These are phyloP conservation scores for Trypanosoma melophagium DNA, from an alignment of 208 protist species.

Conservation along the genomic window DNA sequence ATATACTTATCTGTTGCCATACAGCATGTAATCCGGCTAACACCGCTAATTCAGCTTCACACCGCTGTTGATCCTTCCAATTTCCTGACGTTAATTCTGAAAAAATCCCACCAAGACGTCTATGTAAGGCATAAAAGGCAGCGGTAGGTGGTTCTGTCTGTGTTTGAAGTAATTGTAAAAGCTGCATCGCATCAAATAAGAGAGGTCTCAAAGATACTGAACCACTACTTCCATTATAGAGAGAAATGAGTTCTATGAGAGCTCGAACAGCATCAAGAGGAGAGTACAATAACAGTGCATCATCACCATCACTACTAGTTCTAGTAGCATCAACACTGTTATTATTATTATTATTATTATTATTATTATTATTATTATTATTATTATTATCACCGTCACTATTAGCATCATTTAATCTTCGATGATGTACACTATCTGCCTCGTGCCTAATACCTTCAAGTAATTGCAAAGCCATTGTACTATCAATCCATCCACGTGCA, in stretches of 20 bases:
- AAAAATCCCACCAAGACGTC: constrained; percentile 4
- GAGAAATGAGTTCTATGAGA: constrained; percentile 21
- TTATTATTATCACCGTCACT: too few species aligned
- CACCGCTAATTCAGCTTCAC: constrained; percentile 20
- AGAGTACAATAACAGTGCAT: not conserved
- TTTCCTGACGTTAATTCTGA: not conserved
- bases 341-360: not conserved
- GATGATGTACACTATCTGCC: not conserved
- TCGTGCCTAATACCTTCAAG: constrained; percentile 3
- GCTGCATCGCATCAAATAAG: constrained; percentile 11
- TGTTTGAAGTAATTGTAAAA: constrained; percentile 19
- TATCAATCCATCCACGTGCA: constrained; percentile 24
- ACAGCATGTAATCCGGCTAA: constrained; percentile 44
- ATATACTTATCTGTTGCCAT: constrained; percentile 51
- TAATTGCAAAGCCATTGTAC: constrained; percentile 18
- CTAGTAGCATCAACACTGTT: not conserved
- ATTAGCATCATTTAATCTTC: not conserved
- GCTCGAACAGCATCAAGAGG: constrained; percentile 1
- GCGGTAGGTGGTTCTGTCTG: constrained; percentile 13
- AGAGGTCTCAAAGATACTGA: not conserved
- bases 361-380: not conserved
- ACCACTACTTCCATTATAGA: not conserved
- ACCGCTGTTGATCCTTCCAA: not conserved
- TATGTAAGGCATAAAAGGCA: not conserved
- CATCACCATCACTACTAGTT: too few species aligned